These are phyloP conservation scores for Myxozyma neotropica DNA, from an alignment of 805 yeast species.

Conservation along the genomic window DNA sequence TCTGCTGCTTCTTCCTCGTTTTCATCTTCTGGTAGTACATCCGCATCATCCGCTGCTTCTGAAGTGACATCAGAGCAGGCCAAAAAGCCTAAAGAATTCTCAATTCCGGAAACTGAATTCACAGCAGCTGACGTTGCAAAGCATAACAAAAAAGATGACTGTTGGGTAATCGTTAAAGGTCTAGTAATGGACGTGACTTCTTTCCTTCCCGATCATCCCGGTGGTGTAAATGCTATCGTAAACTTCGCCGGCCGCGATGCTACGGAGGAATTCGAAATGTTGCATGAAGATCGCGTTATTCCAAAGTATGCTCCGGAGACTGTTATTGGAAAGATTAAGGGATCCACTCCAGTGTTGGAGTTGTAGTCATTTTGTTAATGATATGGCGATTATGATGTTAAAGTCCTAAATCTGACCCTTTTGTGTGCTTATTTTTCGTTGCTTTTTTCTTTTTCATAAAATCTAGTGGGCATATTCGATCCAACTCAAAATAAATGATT, in stretches of 20 bases:
- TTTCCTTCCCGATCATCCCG: constrained; percentile 64
- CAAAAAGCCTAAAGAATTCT: constrained; percentile 38
- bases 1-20: constrained; percentile 8
- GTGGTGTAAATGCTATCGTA: constrained; percentile 61
- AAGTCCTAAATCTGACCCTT: too few species aligned
- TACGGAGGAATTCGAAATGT: constrained; percentile 63
- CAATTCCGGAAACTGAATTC: constrained; percentile 52
- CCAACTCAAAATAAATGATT: too few species aligned
- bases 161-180: constrained; percentile 73
- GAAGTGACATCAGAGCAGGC: constrained; percentile 1
- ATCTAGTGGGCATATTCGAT: too few species aligned
- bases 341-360: constrained; percentile 50
- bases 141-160: constrained; percentile 58
- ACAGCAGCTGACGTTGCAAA: constrained; percentile 50
- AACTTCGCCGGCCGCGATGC: constrained; percentile 86
- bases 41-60: constrained; percentile 24
- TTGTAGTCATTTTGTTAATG: constrained; percentile 34
- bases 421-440: too few species aligned
- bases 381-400: too few species aligned
- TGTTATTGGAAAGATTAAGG: constrained; percentile 57
- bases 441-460: not conserved
- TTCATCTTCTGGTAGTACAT: not conserved
- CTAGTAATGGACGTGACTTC: constrained; percentile 65
- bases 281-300: constrained; percentile 60
- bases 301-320: constrained; percentile 52